phyloP scores from a whole-genome alignment of 371 early-diverging fungal species.

The Rhizopus delemar region DNA sequence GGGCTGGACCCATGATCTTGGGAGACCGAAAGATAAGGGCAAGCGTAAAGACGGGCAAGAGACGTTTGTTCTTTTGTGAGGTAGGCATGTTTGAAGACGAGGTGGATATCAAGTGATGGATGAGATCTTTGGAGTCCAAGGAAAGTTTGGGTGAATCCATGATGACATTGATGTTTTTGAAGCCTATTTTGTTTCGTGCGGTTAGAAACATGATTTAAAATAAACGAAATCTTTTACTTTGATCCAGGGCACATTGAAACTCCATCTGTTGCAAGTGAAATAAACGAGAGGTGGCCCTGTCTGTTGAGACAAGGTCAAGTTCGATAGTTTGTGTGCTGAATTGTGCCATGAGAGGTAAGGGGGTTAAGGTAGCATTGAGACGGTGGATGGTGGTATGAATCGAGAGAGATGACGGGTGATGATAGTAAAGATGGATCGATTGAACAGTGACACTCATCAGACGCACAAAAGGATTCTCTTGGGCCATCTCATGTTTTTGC shows the following conservation, averaged over 20 bases:
- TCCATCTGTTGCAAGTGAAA: neutral
- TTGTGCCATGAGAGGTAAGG: too few relatives aligned
- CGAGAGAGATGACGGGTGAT: too few relatives aligned
- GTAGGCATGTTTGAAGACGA: neutral
- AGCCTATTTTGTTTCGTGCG: neutral
- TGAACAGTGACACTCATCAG: too few relatives aligned
- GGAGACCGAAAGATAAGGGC: slow-evolving; percentile 8
- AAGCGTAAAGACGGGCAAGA: slow-evolving; percentile 6
- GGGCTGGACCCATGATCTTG: neutral
- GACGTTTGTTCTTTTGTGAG: too few relatives aligned
- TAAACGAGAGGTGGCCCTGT: too few relatives aligned
- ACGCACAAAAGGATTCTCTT: too few relatives aligned
- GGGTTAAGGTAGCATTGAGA: too few relatives aligned
- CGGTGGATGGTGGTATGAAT: too few relatives aligned
- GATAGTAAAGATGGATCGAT: too few relatives aligned
- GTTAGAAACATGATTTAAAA: neutral
- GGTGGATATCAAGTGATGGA: neutral
- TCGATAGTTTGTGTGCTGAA: too few relatives aligned
- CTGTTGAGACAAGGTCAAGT: neutral
- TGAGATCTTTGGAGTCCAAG: neutral
- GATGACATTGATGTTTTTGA: neutral
- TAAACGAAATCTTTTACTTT: neutral
- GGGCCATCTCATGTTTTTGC: too few relatives aligned
- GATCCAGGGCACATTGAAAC: neutral
- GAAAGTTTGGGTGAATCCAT: neutral